Evolutionary conservation across 257 asterid genomes (phyloP).

Genomic region (Solanum etuberosum): DNA sequence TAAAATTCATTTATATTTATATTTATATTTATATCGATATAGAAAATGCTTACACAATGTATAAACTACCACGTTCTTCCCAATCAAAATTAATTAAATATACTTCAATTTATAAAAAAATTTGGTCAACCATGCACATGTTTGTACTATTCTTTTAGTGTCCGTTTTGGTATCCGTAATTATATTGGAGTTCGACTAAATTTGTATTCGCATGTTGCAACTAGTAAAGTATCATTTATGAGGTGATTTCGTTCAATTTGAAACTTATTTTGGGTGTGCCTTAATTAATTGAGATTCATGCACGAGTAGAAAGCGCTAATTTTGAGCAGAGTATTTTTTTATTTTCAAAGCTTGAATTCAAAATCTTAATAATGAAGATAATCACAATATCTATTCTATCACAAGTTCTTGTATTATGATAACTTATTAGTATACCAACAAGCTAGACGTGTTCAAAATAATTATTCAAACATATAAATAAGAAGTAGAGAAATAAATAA

Average conservation of each 20-base stretch:
- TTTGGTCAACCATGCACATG: not conserved
- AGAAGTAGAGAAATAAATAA: not conserved
- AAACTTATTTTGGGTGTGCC: not conserved
- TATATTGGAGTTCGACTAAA: not conserved
- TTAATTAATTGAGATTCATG: not conserved
- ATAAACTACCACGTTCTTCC: not conserved
- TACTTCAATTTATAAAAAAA: not conserved
- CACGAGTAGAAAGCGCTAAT: not conserved
- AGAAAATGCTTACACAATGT: not conserved
- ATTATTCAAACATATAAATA: not conserved
- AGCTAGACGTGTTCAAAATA: not conserved
- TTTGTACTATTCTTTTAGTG: not conserved
- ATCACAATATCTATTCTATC: not conserved
- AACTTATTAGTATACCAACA: not conserved
- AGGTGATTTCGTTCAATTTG: not conserved
- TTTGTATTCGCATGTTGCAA: not conserved
- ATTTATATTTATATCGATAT: not conserved
- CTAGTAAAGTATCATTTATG: not conserved
- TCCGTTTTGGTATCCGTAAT: rapidly evolving
- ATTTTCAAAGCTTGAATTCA: not conserved
- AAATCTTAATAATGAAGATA: not conserved
- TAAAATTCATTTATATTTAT: not conserved
- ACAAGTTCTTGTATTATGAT: not conserved
- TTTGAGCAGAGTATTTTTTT: not conserved
- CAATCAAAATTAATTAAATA: not conserved